These are phyloP conservation scores for Apophysomyces trapeziformis DNA, from an alignment of 371 early-diverging fungal genomes.

Conservation along the genomic window DNA sequence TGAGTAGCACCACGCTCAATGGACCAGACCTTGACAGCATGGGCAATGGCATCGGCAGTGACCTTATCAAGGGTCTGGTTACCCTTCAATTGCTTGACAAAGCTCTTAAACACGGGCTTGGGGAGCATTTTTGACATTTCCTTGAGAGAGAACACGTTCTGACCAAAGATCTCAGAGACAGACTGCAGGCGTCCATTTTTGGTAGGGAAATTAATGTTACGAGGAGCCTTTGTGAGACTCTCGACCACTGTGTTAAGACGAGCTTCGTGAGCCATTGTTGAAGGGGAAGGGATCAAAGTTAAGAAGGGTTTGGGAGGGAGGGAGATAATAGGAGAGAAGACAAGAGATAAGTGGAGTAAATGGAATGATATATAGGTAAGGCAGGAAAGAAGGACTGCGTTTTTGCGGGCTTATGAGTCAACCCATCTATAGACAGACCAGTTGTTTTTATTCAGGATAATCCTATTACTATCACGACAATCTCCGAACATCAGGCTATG, in stretches of 20 bases:
- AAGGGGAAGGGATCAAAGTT: background rate
- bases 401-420: constrained; percentile 4
- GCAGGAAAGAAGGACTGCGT: constrained; percentile 9
- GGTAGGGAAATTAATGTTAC: constrained; percentile 66
- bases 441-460: background rate
- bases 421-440: background rate
- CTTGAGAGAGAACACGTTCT: constrained; percentile 91
- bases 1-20: constrained; percentile 95
- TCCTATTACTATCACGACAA: constrained; percentile 4
- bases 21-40: constrained; percentile 97
- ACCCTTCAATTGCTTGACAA: constrained; percentile 89
- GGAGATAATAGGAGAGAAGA: constrained; percentile 11
- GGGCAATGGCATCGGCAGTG: constrained; percentile 97
- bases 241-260: constrained; percentile 41
- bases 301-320: too few relatives aligned
- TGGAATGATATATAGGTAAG: background rate
- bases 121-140: constrained; percentile 88
- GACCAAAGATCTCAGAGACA: constrained; percentile 89
- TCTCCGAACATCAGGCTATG: constrained; percentile 3
- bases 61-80: constrained; percentile 85
- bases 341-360: background rate
- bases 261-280: constrained; percentile 37
- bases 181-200: constrained; percentile 72
- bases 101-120: constrained; percentile 91
- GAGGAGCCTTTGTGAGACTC: constrained; percentile 37